Evolutionary conservation across 2,329 filamentous ascomycete genomes (phyloP).

Genomic region (Diaporthe ilicicola): DNA sequence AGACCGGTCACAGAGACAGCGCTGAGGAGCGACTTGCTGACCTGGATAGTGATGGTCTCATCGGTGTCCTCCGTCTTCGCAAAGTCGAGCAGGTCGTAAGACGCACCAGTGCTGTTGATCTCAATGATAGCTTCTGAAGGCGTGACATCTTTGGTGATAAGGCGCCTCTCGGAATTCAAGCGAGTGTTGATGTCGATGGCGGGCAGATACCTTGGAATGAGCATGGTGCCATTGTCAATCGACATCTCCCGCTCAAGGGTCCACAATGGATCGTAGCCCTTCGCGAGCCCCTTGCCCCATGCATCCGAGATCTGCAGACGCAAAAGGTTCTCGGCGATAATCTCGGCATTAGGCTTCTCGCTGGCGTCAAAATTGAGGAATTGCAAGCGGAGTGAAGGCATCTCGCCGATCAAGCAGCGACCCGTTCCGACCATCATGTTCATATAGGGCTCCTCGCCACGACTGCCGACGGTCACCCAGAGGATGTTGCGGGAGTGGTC

Average conservation of each 20-base stretch:
- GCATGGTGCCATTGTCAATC: constrained; percentile 36
- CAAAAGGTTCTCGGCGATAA: constrained; percentile 33
- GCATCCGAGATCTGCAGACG: constrained; percentile 31
- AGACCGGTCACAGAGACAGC: not conserved
- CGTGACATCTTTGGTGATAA: constrained; percentile 28
- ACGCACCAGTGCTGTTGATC: not conserved
- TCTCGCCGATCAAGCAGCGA: constrained; percentile 36
- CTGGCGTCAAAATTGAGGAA: constrained; percentile 35
- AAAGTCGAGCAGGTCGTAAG: not conserved
- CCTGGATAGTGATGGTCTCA: not conserved
- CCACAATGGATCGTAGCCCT: constrained; percentile 38
- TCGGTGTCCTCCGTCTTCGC: not conserved
- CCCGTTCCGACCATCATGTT: constrained; percentile 38
- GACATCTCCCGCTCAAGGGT: constrained; percentile 41
- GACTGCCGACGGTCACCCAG: constrained; percentile 37
- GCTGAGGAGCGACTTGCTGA: constrained; percentile 15
- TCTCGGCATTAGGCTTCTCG: not conserved
- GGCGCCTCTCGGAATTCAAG: constrained; percentile 35
- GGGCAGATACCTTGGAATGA: constrained; percentile 40
- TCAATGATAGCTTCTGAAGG: not conserved
- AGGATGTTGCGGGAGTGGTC: constrained; percentile 33
- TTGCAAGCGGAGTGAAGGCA: constrained; percentile 36
- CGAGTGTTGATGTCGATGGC: constrained; percentile 33
- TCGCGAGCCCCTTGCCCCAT: constrained; percentile 25
- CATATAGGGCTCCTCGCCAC: constrained; percentile 33